phyloP scores from a whole-genome alignment of 2,329 filamentous ascomycete genomes.

The Tolypocladium sp. region DNA sequence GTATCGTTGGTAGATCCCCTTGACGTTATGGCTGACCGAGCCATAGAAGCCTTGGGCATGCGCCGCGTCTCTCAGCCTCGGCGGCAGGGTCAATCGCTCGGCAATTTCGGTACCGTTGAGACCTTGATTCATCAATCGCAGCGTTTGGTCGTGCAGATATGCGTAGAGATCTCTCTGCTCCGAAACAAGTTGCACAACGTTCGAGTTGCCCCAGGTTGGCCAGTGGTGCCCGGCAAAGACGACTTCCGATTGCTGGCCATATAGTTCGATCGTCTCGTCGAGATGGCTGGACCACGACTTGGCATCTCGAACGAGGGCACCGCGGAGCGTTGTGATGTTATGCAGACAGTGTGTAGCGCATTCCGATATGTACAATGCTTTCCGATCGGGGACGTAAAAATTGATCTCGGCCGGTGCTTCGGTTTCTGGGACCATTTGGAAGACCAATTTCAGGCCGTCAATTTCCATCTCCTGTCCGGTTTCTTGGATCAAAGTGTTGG shows the following conservation, averaged over 20 bases:
- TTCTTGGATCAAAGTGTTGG: constrained; percentile 18
- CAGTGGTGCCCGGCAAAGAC: constrained; percentile 29
- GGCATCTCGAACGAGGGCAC: constrained; percentile 29
- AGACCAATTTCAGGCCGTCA: constrained; percentile 26
- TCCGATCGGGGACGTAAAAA: constrained; percentile 26
- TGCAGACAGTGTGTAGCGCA: constrained; percentile 28
- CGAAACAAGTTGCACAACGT: constrained; percentile 14
- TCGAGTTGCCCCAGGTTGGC: constrained; percentile 25
- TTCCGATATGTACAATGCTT: constrained; percentile 28
- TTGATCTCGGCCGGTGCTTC: constrained; percentile 34
- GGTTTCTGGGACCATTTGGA: constrained; percentile 30
- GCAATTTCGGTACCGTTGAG: constrained; percentile 28
- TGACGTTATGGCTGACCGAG: constrained; percentile 28
- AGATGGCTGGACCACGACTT: constrained; percentile 28
- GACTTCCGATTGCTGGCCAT: constrained; percentile 19
- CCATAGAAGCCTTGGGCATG: constrained; percentile 25
- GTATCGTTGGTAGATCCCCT: constrained; percentile 13
- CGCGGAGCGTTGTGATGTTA: constrained; percentile 31
- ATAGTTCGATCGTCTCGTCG: constrained; percentile 25
- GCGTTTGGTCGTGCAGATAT: constrained; percentile 29
- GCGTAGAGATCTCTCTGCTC: constrained; percentile 30
- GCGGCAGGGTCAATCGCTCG: constrained; percentile 23
- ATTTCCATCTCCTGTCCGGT: constrained; percentile 20
- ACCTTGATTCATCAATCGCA: constrained; percentile 27
- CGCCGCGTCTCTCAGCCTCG: constrained; percentile 13